A percentile compares a stretch with the other conserved stretches of the same genome.
phyloP scores from a whole-genome alignment of 2,329 filamentous ascomycete species.

The Aurifilum marmelostoma region DNA sequence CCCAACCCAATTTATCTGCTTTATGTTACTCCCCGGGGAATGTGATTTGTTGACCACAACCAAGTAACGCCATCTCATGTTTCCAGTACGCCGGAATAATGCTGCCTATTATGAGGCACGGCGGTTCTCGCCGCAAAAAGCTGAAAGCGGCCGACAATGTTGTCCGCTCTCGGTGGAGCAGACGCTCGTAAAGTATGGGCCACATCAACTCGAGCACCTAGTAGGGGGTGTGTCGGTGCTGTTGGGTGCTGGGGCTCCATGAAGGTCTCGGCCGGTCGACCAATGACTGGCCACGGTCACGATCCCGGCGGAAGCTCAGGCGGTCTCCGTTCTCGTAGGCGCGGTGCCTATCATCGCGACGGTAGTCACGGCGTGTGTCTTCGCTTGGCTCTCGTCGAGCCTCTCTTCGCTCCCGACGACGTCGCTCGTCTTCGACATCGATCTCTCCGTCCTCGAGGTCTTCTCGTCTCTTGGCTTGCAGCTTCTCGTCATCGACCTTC shows the following conservation, averaged over 20 bases:
- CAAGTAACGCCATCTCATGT: slow-evolving; percentile 28
- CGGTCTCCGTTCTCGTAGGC: slow-evolving; percentile 39
- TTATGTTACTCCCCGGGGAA: slow-evolving; percentile 24
- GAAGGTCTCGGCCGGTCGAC: slow-evolving; percentile 34
- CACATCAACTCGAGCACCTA: slow-evolving; percentile 22
- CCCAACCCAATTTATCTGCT: slow-evolving; percentile 21
- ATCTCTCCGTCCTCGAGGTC: slow-evolving; percentile 45
- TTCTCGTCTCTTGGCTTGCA: slow-evolving; percentile 35
- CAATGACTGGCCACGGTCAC: slow-evolving; percentile 34
- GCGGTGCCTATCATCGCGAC: slow-evolving; percentile 36
- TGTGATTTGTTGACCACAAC: slow-evolving; percentile 27
- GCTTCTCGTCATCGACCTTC: slow-evolving; percentile 34
- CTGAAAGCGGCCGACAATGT: not conserved
- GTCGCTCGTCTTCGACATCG: slow-evolving; percentile 41
- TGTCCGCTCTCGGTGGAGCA: not conserved
- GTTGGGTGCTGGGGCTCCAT: slow-evolving; percentile 37
- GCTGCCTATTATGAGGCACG: slow-evolving; percentile 19
- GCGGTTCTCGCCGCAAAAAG: not conserved
- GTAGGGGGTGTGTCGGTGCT: slow-evolving; percentile 38
- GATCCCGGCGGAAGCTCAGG: slow-evolving; percentile 36
- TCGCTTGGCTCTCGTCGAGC: slow-evolving; percentile 29
- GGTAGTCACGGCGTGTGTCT: slow-evolving; percentile 38
- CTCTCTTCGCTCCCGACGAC: slow-evolving; percentile 31
- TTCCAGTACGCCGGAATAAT: slow-evolving; percentile 28
- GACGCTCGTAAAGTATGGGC: not conserved